Base-by-base conservation (phyloP, 2,329 filamentous ascomycete species). In the Xylariaceae sp. region DNA sequence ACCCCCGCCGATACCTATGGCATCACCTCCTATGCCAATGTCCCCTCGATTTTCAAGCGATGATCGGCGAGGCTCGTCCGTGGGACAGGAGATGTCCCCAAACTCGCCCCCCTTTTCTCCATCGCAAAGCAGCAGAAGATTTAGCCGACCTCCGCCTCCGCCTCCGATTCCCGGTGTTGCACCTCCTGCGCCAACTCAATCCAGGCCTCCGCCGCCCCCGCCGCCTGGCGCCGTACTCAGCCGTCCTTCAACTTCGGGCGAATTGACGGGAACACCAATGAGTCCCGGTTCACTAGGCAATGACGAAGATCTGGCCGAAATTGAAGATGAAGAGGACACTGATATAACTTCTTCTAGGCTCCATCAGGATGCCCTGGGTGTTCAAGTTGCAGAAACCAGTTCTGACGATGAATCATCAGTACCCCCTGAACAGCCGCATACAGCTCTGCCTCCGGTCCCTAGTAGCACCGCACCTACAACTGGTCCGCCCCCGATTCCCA, bases 271-370 rank as follows among this genome's bases (percentile, higher is more conserved):
- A 9, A 75, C 78, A 10, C 76, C 81, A 13, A 74, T 75, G 57
- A 70, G 67, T 23, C 70, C 80, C 62, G 74, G 74, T 9, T 66
- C 69, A 8, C 73, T 76, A 59, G 77, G 77, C 62, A 81, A 76
- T 37, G 87, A 88, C 11, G 87, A 85, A 60, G 92, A 95, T 69
- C 82, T 91, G 39, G 95, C 91, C 0, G 93, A 97, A 70, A 97
- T 97, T 70, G 94, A 99, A 71, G 94, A 93, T 5, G 94, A 97
- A 71, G 97, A 97, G 72, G 94, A 97, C 68, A 97, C 94, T 5
- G 94, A 97, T 72, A 97, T 97, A 71, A 92, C 89, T 1, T 90
- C 92, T n/a, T 88, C 90, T 8, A 91, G 85, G n/a, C 90, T 89
- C 58, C 91, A 96, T 74, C 97, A 96, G 74, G 93, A 96, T 75